These are phyloP conservation scores for Nigrospora osmanthi DNA, from an alignment of 2,329 filamentous ascomycete species.

Conservation along the genomic window DNA sequence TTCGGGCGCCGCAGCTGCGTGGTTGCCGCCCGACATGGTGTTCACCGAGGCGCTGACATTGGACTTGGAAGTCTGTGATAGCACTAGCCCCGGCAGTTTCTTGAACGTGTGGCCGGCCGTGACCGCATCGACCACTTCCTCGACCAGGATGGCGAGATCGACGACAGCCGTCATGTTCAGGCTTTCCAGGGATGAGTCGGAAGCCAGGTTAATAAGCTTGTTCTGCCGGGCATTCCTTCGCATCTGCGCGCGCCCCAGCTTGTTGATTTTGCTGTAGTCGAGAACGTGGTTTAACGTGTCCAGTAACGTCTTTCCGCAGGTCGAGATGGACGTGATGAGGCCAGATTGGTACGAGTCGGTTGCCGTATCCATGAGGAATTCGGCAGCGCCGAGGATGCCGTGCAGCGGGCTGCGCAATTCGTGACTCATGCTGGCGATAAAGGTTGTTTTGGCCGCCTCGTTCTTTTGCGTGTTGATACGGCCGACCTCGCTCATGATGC, in stretches of 20 bases:
- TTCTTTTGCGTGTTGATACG: constrained; percentile 44
- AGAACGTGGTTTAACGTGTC: constrained; percentile 42
- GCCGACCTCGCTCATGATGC: constrained; percentile 46
- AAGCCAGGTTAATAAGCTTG: constrained; percentile 12
- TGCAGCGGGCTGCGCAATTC: constrained; percentile 49
- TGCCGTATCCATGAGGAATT: constrained; percentile 37
- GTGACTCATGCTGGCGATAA: constrained; percentile 52
- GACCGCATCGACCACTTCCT: constrained; percentile 31
- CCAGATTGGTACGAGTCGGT: constrained; percentile 28
- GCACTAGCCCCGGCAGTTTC: constrained; percentile 6
- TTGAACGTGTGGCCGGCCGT: constrained; percentile 29
- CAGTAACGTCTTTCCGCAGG: constrained; percentile 38
- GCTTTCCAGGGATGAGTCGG: constrained; percentile 18
- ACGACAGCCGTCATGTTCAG: constrained; percentile 17
- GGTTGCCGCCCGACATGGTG: constrained; percentile 5
- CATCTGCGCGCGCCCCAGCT: constrained; percentile 18
- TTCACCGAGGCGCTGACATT: constrained; percentile 4
- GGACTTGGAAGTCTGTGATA: neutral
- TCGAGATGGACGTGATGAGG: constrained; percentile 36
- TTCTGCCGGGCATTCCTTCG: constrained; percentile 9
- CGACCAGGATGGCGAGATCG: constrained; percentile 23
- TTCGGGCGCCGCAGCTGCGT: constrained; percentile 8
- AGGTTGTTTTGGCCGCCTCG: constrained; percentile 47
- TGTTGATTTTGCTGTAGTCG: constrained; percentile 33
- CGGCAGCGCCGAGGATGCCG: constrained; percentile 45